phyloP scores from a whole-genome alignment of 139 green algal species.

The Tetradesmus obliquus region DNA sequence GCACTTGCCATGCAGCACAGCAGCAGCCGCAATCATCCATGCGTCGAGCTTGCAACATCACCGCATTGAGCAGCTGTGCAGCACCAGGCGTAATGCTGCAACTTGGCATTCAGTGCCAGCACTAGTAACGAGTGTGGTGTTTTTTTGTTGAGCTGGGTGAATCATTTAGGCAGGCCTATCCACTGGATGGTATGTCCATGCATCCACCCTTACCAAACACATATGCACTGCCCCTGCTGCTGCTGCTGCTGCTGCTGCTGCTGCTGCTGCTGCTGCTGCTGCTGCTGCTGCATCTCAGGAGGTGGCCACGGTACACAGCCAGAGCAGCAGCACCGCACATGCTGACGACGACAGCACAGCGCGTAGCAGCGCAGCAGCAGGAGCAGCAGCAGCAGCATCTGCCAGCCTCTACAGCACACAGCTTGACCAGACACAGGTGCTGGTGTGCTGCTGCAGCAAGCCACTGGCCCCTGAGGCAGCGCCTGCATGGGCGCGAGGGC shows the following conservation, averaged over 20 bases:
- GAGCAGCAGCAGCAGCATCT: slow-evolving; percentile 7
- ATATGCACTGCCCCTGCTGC: no score
- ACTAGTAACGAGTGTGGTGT: no score
- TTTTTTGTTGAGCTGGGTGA: no score
- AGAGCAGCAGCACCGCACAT: background rate
- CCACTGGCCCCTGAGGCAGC: slow-evolving; percentile 43
- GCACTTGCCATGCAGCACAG: background rate
- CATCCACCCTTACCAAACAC: no score
- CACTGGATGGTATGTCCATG: no score
- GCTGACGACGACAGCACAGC: background rate
- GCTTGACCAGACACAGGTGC: background rate
- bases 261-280: background rate
- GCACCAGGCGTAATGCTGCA: no score
- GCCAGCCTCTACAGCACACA: background rate
- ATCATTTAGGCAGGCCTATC: no score
- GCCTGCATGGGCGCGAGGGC: slow-evolving; percentile 40
- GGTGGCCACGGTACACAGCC: background rate
- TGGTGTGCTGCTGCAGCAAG: slow-evolving; percentile 48
- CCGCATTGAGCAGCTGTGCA: no score
- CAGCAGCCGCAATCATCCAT: background rate
- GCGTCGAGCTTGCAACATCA: no score
- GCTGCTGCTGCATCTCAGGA: background rate
- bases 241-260: no score
- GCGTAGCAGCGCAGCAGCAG: background rate
- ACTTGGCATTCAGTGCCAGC: no score